These are phyloP conservation scores for Cicer judaicum DNA, from an alignment of 306 rosid species.

Conservation along the genomic window DNA sequence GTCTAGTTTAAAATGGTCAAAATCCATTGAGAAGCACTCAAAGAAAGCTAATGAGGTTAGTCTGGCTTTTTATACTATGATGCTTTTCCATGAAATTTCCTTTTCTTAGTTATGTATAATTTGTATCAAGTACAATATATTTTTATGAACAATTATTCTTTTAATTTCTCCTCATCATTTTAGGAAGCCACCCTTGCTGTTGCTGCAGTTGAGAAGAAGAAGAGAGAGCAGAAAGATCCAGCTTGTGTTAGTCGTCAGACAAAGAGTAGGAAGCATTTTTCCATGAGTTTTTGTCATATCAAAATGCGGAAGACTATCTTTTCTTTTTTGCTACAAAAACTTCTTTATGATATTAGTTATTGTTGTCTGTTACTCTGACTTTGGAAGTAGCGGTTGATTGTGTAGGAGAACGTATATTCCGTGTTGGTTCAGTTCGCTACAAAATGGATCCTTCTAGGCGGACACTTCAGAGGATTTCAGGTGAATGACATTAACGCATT, in stretches of 20 bases:
- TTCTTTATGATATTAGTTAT: conserved; percentile 31
- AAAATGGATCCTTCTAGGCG: conserved; percentile 87
- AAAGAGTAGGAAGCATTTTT: conserved; percentile 64
- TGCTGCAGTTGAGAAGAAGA: conserved; percentile 91
- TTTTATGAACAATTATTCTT: conserved; percentile 20
- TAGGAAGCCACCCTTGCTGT: conserved; percentile 97
- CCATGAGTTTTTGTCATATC: conserved; percentile 55
- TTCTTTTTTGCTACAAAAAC: conserved; percentile 7
- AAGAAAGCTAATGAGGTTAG: conserved; percentile 96
- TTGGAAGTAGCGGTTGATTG: conserved; percentile 48
- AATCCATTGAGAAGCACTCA: conserved; percentile 87
- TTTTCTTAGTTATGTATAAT: conserved; percentile 25
- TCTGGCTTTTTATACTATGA: conserved; percentile 36
- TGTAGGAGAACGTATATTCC: conserved; percentile 82
- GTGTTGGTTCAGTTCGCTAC: conserved; percentile 72
- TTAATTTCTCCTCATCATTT: conserved; percentile 41
- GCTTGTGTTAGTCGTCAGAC: conserved; percentile 57
- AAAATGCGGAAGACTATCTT: conserved; percentile 30
- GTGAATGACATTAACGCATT: conserved; percentile 48
- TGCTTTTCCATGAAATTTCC: conserved; percentile 8
- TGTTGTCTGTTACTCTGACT: conserved; percentile 42
- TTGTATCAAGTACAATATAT: conserved; percentile 31
- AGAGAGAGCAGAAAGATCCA: conserved; percentile 70
- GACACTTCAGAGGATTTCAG: conserved; percentile 86
- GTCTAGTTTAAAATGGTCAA: conserved; percentile 96